Conservation (phyloP, 2,329 filamentous ascomycete genomes). For the Aspergillus ochraceus region DNA sequence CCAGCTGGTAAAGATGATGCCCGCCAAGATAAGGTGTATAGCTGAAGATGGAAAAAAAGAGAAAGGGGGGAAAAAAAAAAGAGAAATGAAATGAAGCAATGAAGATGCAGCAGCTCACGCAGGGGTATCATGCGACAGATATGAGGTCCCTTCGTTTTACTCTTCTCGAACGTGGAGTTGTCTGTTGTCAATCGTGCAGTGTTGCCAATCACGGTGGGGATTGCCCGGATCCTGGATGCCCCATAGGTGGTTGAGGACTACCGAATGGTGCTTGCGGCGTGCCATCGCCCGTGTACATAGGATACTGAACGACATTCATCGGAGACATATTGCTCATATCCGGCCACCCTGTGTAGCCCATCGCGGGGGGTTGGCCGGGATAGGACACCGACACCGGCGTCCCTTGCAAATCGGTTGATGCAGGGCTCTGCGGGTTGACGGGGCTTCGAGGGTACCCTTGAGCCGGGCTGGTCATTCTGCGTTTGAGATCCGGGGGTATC, state of each 20-base stretch:
- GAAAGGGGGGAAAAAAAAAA: slow-evolving; percentile 7
- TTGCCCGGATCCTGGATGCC: slow-evolving; percentile 28
- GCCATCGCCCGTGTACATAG: slow-evolving; percentile 31
- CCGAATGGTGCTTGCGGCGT: slow-evolving; percentile 27
- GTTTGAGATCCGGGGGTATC: slow-evolving; percentile 34
- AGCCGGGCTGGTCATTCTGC: slow-evolving; percentile 38
- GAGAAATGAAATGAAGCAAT: not conserved
- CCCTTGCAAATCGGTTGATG: slow-evolving; percentile 27
- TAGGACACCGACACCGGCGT: slow-evolving; percentile 32
- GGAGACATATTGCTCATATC: slow-evolving; percentile 29
- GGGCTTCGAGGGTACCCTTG: slow-evolving; percentile 24
- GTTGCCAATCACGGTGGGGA: slow-evolving; percentile 24
- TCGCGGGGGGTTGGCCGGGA: slow-evolving; percentile 24
- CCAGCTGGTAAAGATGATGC: slow-evolving; percentile 31
- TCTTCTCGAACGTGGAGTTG: not conserved
- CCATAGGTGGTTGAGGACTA: slow-evolving; percentile 30
- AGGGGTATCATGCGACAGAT: slow-evolving; percentile 15
- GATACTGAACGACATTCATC: slow-evolving; percentile 35
- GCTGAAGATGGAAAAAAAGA: slow-evolving; percentile 11
- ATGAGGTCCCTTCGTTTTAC: not conserved
- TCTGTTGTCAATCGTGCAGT: not conserved
- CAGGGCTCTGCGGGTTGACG: slow-evolving; percentile 27
- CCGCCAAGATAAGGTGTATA: slow-evolving; percentile 24
- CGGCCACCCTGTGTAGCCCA: slow-evolving; percentile 33
- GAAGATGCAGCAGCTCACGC: slow-evolving; percentile 14